phyloP scores from a whole-genome alignment of 169 alveolate species.

The Blepharisma undulans region DNA sequence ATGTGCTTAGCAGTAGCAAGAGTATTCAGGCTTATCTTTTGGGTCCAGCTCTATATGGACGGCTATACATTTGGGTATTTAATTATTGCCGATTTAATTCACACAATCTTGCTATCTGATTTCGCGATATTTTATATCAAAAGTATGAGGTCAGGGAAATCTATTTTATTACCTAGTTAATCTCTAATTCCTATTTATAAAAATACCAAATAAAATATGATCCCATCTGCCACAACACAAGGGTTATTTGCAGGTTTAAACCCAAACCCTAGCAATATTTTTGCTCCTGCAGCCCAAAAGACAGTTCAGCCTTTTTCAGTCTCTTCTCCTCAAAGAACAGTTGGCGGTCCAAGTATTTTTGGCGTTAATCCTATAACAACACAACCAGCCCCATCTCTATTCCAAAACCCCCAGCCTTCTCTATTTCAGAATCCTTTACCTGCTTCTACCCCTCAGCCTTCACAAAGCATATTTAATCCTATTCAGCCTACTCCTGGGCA shows the following conservation, averaged over 20 bases:
- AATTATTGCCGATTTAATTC: slow-evolving; percentile 69
- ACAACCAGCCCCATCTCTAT: neutral
- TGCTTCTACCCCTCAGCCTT: neutral
- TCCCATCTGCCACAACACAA: neutral
- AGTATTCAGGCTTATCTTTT: slow-evolving; percentile 73
- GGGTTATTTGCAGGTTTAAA: neutral
- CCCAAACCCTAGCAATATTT: neutral
- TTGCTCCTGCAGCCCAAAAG: neutral
- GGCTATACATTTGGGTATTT: slow-evolving; percentile 53
- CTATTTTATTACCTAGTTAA: slow-evolving; percentile 26
- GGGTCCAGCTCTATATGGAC: slow-evolving; percentile 65
- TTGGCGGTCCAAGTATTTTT: neutral
- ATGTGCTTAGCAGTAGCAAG: slow-evolving; percentile 76
- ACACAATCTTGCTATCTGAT: slow-evolving; percentile 52
- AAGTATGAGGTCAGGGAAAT: slow-evolving; percentile 39
- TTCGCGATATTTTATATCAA: slow-evolving; percentile 51
- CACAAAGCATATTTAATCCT: neutral
- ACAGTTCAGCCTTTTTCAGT: neutral
- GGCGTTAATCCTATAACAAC: neutral
- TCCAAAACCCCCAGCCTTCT: neutral
- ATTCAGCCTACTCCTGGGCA: neutral
- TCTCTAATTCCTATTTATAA: neutral
- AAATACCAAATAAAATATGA: neutral
- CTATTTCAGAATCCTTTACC: neutral
- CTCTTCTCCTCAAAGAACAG: neutral